Evolutionary conservation across 2,329 filamentous ascomycete genomes (phyloP).

Genomic region (Nothophoma quercina): DNA sequence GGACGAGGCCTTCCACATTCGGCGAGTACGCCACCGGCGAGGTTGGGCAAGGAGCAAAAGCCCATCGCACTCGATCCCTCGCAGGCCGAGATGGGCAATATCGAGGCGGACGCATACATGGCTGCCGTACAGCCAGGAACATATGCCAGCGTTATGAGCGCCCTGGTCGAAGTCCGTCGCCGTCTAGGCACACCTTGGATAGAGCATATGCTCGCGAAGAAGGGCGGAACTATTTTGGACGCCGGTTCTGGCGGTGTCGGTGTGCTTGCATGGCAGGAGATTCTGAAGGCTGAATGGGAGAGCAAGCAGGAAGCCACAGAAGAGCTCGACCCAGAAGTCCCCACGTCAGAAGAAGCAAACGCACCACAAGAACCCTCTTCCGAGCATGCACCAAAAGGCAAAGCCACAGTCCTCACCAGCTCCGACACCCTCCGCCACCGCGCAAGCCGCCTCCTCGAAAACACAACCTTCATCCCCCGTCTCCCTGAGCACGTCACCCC

Average conservation of each 20-base stretch:
- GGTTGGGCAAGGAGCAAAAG: conserved; percentile 65
- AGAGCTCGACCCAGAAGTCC: conserved; percentile 14
- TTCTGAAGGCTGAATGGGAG: conserved; percentile 83
- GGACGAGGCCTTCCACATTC: conserved; percentile 79
- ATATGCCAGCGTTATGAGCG: conserved; percentile 72
- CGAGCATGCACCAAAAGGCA: conserved; percentile 65
- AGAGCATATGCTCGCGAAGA: conserved; percentile 67
- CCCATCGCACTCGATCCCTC: conserved; percentile 70
- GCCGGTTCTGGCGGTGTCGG: conserved; percentile 77
- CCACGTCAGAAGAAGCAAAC: conserved; percentile 26
- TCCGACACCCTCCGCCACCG: conserved; percentile 78
- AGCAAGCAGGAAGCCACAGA: conserved; percentile 60
- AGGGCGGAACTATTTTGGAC: conserved; percentile 73
- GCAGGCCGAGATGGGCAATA: conserved; percentile 73
- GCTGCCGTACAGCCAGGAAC: conserved; percentile 73
- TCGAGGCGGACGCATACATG: conserved; percentile 77
- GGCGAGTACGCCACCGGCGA: conserved; percentile 68
- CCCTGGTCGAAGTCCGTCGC: conserved; percentile 76
- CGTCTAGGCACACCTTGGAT: conserved; percentile 77
- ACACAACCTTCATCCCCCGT: conserved; percentile 90
- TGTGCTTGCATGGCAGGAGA: conserved; percentile 76
- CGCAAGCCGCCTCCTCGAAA: conserved; percentile 77
- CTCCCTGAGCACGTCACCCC: conserved; percentile 85
- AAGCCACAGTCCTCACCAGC: conserved; percentile 81
- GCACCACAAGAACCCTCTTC: conserved; percentile 21